Evolutionary conservation across 1,139 yeast genomes (phyloP).

Genomic region (Saccharomycopsis hybrid): DNA sequence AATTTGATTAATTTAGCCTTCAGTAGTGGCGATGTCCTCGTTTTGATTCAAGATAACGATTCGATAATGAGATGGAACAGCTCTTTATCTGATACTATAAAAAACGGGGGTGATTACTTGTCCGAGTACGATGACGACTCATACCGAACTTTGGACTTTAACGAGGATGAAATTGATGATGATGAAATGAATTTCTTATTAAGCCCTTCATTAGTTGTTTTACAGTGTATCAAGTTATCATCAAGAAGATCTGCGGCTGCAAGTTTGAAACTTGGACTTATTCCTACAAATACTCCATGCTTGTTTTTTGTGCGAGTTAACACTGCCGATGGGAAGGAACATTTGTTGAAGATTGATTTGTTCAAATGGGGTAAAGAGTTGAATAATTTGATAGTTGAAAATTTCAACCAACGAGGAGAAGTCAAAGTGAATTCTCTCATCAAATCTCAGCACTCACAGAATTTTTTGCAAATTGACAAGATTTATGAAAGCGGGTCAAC

Average conservation of each 20-base stretch:
- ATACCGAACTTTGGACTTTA: no score
- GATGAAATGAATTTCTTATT: constrained; percentile 1
- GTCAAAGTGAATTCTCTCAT: not conserved
- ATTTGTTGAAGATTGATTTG: constrained; percentile 28
- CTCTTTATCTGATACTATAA: no score
- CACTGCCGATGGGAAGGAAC: constrained; percentile 23
- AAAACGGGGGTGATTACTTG: no score
- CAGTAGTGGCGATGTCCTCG: constrained; percentile 10
- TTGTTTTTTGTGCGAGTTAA: constrained; percentile 3
- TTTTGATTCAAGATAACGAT: constrained; percentile 3
- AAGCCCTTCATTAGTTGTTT: constrained; percentile 27
- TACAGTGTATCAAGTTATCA: constrained; percentile 21
- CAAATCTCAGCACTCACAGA: not conserved
- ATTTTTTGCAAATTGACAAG: constrained; percentile 2
- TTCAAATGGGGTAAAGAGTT: constrained; percentile 26
- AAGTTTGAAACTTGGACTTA: not conserved
- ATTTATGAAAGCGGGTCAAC: no score
- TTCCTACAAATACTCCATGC: not conserved
- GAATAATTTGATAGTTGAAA: not conserved
- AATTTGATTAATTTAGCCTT: constrained; percentile 6
- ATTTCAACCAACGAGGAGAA: not conserved
- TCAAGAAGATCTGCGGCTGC: no score
- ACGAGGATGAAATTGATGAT: no score
- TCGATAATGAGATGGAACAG: constrained; percentile 16
- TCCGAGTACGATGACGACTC: no score